phyloP scores from a whole-genome alignment of 768 basidiomycete species.

The Termitomyces sp. region DNA sequence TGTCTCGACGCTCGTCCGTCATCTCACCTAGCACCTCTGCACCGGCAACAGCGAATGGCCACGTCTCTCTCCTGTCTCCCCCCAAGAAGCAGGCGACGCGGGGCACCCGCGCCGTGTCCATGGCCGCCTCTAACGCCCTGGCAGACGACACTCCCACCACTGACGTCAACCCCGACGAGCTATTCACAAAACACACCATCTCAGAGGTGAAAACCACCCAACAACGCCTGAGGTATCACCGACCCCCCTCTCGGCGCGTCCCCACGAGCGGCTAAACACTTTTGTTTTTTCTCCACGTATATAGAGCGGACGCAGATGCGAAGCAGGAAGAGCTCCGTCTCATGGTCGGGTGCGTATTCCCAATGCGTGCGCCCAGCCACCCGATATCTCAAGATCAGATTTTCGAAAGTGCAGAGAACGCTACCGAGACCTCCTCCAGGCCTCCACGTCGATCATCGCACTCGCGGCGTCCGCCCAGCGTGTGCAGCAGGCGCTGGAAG shows the following conservation, averaged over 20 bases:
- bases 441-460: constrained; percentile 78
- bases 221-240: constrained; percentile 54
- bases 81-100: constrained; percentile 7
- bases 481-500: constrained; percentile 59
- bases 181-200: constrained; percentile 69
- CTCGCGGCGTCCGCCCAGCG: constrained; percentile 64
- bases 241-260: not conserved
- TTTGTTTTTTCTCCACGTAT: constrained; percentile 25
- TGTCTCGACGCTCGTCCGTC: constrained; percentile 22
- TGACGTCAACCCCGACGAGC: constrained; percentile 59
- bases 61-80: constrained; percentile 12
- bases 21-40: constrained; percentile 14
- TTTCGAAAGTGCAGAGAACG: constrained; percentile 77
- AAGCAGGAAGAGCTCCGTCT: constrained; percentile 84
- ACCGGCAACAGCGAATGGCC: constrained; percentile 18
- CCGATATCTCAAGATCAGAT: constrained; percentile 23
- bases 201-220: constrained; percentile 64
- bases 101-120: constrained; percentile 6
- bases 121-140: constrained; percentile 15
- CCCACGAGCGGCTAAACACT: not conserved
- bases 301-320: constrained; percentile 74
- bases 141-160: constrained; percentile 14
- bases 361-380: not conserved
- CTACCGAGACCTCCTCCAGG: constrained; percentile 82
- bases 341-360: constrained; percentile 82